A percentile compares a stretch with the other conserved stretches of the same genome.
phyloP scores from a whole-genome alignment of 176 grass and related monocot species.

The Aegilops sharonensis region DNA sequence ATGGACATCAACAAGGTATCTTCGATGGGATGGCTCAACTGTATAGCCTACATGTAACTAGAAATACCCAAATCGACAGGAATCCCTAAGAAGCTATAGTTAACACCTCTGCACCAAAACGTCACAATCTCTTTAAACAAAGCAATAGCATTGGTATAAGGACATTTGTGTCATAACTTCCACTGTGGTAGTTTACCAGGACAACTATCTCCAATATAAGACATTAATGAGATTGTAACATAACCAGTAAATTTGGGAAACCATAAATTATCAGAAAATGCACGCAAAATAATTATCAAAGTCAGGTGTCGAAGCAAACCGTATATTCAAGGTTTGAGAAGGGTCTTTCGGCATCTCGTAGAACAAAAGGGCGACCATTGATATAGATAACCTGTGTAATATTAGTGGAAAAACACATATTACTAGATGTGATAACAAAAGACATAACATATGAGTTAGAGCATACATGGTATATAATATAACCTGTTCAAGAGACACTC shows the following conservation, averaged over 20 bases:
- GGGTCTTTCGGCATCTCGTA: conserved; percentile 94
- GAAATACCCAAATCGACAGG: neutral
- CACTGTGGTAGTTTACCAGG: neutral
- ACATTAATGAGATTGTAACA: neutral
- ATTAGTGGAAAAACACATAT: conserved; percentile 16
- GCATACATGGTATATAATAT: conserved; percentile 4
- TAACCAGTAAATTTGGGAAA: neutral
- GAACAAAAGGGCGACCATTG: conserved; percentile 83
- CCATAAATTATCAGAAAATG: conserved; percentile 16
- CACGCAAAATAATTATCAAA: conserved; percentile 1
- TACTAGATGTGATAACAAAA: conserved; percentile 9
- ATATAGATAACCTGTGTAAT: conserved; percentile 89
- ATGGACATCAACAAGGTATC: neutral
- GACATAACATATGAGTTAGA: conserved; percentile 15
- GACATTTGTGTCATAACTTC: conserved; percentile 9
- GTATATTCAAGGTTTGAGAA: conserved; percentile 99
- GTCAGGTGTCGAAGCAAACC: conserved; percentile 45
- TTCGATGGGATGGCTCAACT: neutral
- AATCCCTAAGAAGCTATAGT: neutral
- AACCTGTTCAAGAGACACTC: conserved; percentile 2
- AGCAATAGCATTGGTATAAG: conserved; percentile 13
- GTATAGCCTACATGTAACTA: neutral
- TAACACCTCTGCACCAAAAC: neutral
- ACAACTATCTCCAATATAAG: neutral
- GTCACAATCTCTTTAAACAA: conserved; percentile 17